Evolutionary conservation across 768 basidiomycete species (phyloP), one percentile per base, ranked within the genome.

Genomic region (Xerocomellus intermedius): DNA sequence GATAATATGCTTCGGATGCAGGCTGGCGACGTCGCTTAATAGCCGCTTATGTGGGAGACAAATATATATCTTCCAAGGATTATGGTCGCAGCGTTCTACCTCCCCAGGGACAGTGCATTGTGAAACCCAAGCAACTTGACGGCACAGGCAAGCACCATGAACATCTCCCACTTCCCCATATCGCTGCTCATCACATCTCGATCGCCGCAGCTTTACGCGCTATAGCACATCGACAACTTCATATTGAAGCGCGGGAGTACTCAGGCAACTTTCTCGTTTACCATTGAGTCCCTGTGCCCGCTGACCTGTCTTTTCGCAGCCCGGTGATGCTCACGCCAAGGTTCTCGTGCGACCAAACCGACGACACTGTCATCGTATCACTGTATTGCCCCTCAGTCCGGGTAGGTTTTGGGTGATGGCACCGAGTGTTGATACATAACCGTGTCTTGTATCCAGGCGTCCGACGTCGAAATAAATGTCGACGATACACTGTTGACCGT

Each of bases 401-500:
- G 59, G 85, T 86, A 75, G 65, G 83, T 63, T 36, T 16, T 32
- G 8, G 10, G 19, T 49, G 37, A 33, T 28, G 52, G 16, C 16
- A 56, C 44, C 46, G 21, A 6, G 33, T 35, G 39, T 42, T 47
- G 30, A 48, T 43, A 55, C 67, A 56, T 52, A 64, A 68, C 38
- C 16, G 14, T 28, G 33, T 52, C 41, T 16, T 28, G 7, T 41
- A 19, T 39, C 8, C 80, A 93, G 91, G 89, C 91, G 12, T 82
- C 86, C 39, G 91, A 93, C 59, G 82, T 85, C 32, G 91, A 93
- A 68, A 85, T 91, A 47, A 77, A 87, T 59, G 82, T 91, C 52
- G 86, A 90, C 64, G 82, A 82, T 50, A 81, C 81, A 26, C 70
- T 87, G 45, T 77, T 93, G 67, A 84, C 83, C 19, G 73, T 91